Percentiles rank a stretch among this genome's conserved stretches.
These are phyloP conservation scores for Globisporangium emineosum DNA, from an alignment of 352 stramenopile species.

Conservation along the genomic window DNA sequence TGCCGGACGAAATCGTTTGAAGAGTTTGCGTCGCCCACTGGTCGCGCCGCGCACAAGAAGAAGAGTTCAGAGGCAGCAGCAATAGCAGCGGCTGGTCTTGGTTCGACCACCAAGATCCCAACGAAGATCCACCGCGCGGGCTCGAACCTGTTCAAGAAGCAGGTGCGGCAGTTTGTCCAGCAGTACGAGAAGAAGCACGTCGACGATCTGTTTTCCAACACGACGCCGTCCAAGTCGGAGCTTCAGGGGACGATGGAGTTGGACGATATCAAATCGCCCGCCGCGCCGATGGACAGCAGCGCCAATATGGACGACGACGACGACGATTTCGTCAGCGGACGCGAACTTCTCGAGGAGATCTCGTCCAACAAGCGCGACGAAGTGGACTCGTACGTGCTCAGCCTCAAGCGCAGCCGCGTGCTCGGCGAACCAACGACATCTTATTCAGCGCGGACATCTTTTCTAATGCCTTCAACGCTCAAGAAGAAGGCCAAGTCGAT, in stretches of 20 bases:
- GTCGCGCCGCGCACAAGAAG: slow-evolving; percentile 30
- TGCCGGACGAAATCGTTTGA: slow-evolving; percentile 65
- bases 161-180: slow-evolving; percentile 75
- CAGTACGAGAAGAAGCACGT: slow-evolving; percentile 74
- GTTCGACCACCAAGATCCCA: slow-evolving; percentile 20
- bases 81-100: neutral
- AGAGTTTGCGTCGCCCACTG: slow-evolving; percentile 41
- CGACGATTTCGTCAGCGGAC: slow-evolving; percentile 34
- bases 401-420: slow-evolving; percentile 53
- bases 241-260: slow-evolving; percentile 26
- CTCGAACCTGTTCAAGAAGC: slow-evolving; percentile 81
- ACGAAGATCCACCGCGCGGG: slow-evolving; percentile 62
- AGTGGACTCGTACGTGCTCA: slow-evolving; percentile 75
- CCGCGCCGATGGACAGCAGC: slow-evolving; percentile 12
- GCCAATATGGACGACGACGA: slow-evolving; percentile 35
- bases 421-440: slow-evolving; percentile 7
- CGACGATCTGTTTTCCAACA: slow-evolving; percentile 60
- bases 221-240: slow-evolving; percentile 43
- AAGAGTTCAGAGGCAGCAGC: slow-evolving; percentile 1
- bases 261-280: slow-evolving; percentile 58
- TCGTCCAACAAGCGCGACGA: slow-evolving; percentile 57
- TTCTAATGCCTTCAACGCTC: slow-evolving; percentile 12
- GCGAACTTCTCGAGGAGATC: slow-evolving; percentile 51
- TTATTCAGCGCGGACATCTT: neutral
- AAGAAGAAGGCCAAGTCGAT: slow-evolving; percentile 36